Conservation (phyloP, 768 basidiomycete species). For the Lentinula lateritia region DNA sequence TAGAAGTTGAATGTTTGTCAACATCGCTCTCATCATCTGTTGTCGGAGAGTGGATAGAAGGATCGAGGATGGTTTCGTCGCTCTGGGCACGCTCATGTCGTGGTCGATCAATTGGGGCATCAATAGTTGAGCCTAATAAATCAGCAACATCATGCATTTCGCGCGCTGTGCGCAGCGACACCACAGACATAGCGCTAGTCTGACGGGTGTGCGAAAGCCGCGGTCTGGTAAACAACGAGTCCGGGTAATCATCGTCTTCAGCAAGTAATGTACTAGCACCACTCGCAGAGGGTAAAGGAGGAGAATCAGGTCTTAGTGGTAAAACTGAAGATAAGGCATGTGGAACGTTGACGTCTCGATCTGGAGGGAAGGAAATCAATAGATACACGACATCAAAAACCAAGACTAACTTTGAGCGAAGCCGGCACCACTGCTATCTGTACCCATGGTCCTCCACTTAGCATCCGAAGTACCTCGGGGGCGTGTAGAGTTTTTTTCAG, state of each 20-base stretch:
- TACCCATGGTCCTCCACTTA: constrained; percentile 34
- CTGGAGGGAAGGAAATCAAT: neutral
- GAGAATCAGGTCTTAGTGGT: neutral
- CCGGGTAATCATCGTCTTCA: constrained; percentile 1
- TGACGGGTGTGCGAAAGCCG: constrained; percentile 23
- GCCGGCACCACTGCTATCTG: constrained; percentile 2
- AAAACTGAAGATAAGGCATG: neutral
- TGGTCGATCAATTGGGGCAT: constrained; percentile 8
- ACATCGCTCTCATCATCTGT: constrained; percentile 1
- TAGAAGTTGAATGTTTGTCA: neutral
- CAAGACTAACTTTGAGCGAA: constrained; percentile 9
- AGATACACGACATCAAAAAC: neutral
- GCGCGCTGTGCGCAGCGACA: constrained; percentile 29
- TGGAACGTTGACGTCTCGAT: neutral
- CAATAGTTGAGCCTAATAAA: constrained; percentile 32
- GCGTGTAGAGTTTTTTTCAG: constrained; percentile 29
- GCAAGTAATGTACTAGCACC: neutral
- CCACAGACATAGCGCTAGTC: constrained; percentile 38
- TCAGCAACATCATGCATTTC: constrained; percentile 50
- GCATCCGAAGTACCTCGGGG: constrained; percentile 75
- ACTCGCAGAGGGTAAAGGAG: neutral
- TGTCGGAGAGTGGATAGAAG: neutral
- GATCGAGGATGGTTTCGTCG: constrained; percentile 10
- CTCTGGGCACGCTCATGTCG: constrained; percentile 13
- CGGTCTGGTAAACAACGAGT: constrained; percentile 15